Percentiles rank a stretch among this genome's conserved stretches.
These are phyloP conservation scores for Venturia effusa DNA, from an alignment of 2,329 filamentous ascomycete species.

Conservation along the genomic window DNA sequence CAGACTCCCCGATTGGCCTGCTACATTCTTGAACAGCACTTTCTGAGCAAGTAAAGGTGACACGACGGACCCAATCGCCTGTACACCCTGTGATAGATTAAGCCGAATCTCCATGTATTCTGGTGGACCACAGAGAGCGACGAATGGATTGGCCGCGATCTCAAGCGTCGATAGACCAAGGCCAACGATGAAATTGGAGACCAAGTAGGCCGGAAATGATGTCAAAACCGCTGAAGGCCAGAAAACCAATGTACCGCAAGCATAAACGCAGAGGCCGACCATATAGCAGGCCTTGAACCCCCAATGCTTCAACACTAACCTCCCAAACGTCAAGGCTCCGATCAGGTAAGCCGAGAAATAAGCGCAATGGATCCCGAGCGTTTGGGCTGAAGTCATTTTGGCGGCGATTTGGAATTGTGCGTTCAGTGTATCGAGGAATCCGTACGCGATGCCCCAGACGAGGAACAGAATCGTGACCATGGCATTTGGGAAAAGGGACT, in stretches of 20 bases:
- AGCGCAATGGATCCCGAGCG: conserved; percentile 55
- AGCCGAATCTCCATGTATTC: conserved; percentile 50
- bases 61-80: conserved; percentile 48
- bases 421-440: conserved; percentile 74
- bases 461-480: conserved; percentile 76
- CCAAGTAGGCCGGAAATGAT: conserved; percentile 48
- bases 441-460: conserved; percentile 85
- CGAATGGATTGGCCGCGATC: conserved; percentile 51
- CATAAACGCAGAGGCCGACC: conserved; percentile 49
- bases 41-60: conserved; percentile 49
- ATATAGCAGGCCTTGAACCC: conserved; percentile 54
- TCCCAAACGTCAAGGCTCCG: conserved; percentile 57
- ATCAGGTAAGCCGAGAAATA: conserved; percentile 65
- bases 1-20: conserved; percentile 28
- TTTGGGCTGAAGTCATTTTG: conserved; percentile 49
- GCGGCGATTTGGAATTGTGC: conserved; percentile 54
- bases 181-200: conserved; percentile 54
- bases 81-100: conserved; percentile 50
- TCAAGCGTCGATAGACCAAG: conserved; percentile 50
- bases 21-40: conserved; percentile 40
- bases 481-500: conserved; percentile 61
- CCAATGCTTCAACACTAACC: conserved; percentile 44
- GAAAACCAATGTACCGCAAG: conserved; percentile 50
- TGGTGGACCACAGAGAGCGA: conserved; percentile 48
- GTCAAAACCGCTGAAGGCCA: conserved; percentile 54